Evolutionary conservation across 306 rosid species (phyloP).

Genomic region (Sophora flavescens): DNA sequence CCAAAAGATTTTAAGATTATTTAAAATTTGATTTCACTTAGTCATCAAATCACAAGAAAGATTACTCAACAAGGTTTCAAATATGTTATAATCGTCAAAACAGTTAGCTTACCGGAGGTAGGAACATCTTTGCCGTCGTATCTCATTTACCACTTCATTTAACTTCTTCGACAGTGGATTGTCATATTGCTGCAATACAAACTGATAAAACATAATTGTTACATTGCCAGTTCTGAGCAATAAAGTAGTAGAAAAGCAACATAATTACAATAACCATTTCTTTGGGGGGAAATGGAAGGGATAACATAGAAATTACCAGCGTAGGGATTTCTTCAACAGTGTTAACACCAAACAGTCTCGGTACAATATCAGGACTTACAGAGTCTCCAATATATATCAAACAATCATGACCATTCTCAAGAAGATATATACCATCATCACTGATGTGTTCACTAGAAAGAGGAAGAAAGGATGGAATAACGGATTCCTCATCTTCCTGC

Average conservation of each 20-base stretch:
- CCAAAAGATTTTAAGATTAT: conserved; percentile 33
- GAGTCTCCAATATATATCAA: conserved; percentile 80
- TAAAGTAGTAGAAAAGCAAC: conserved; percentile 22
- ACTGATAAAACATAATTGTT: conserved; percentile 57
- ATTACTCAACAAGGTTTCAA: conserved; percentile 16
- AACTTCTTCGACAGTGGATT: conserved; percentile 78
- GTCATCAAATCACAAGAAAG: conserved; percentile 13
- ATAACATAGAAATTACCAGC: conserved; percentile 63
- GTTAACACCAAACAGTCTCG: conserved; percentile 74
- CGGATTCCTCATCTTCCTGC: conserved; percentile 77
- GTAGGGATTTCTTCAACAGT: conserved; percentile 77
- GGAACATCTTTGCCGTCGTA: conserved; percentile 91
- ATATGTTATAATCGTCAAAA: conserved; percentile 32
- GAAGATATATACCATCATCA: conserved; percentile 89
- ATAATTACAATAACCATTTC: not conserved
- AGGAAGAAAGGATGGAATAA: conserved; percentile 80
- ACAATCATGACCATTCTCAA: conserved; percentile 94
- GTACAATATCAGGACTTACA: conserved; percentile 66
- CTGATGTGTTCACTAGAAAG: conserved; percentile 90
- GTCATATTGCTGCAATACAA: conserved; percentile 79
- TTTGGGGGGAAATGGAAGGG: not conserved
- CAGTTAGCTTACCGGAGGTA: conserved; percentile 76
- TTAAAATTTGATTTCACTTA: conserved; percentile 2
- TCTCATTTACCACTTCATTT: conserved; percentile 89
- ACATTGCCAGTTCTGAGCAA: conserved; percentile 32